These are phyloP conservation scores for Penicillium manginii DNA, from an alignment of 495 filamentous ascomycete genomes.

Conservation along the genomic window DNA sequence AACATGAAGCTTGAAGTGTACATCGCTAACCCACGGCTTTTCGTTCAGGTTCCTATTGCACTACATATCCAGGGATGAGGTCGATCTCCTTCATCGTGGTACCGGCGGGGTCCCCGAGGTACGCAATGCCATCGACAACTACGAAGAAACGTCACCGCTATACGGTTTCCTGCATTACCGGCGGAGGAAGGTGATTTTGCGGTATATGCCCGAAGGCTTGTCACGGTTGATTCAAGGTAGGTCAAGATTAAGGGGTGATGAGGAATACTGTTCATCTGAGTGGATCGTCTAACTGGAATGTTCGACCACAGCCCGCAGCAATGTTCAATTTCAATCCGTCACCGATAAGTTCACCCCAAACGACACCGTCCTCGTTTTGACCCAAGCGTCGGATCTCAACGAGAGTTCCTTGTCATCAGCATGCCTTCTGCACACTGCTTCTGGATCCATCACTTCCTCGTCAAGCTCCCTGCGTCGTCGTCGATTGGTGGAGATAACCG, in stretches of 20 bases:
- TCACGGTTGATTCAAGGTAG: slow-evolving; percentile 90
- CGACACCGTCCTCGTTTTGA: slow-evolving; percentile 78
- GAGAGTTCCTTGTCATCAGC: slow-evolving; percentile 87
- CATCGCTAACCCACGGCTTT: slow-evolving; percentile 9
- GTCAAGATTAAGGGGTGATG: slow-evolving; percentile 13
- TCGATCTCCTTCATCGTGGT: slow-evolving; percentile 77
- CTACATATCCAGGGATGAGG: slow-evolving; percentile 86
- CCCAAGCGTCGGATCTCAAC: slow-evolving; percentile 74
- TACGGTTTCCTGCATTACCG: slow-evolving; percentile 93
- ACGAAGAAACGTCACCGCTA: slow-evolving; percentile 81
- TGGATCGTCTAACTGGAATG: slow-evolving; percentile 1
- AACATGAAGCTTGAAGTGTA: background rate
- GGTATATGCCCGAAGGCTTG: slow-evolving; percentile 87
- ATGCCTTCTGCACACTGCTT: slow-evolving; percentile 87
- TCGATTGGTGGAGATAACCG: slow-evolving; percentile 85
- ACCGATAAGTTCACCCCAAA: slow-evolving; percentile 85
- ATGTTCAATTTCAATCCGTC: slow-evolving; percentile 91
- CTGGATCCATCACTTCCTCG: slow-evolving; percentile 84
- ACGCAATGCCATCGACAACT: slow-evolving; percentile 72
- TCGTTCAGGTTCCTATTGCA: slow-evolving; percentile 85
- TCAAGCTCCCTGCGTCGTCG: slow-evolving; percentile 76
- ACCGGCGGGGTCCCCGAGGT: slow-evolving; percentile 85
- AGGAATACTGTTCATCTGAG: background rate
- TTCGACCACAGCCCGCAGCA: slow-evolving; percentile 70
- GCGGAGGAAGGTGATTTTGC: slow-evolving; percentile 86